Conservation (phyloP, 257 asterid species). For the Przewalskia tangutica region DNA sequence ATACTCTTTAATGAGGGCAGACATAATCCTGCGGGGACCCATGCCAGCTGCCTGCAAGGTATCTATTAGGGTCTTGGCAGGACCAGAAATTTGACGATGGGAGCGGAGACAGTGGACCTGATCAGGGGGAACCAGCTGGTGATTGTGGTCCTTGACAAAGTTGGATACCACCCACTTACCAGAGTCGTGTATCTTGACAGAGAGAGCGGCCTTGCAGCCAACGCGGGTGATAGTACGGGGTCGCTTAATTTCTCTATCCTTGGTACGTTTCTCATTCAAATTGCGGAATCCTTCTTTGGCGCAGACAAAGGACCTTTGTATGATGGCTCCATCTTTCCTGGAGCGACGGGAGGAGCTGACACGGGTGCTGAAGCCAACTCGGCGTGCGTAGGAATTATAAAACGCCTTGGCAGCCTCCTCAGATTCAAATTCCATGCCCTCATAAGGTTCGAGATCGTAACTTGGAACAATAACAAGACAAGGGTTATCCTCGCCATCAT, state of each 20-base stretch:
- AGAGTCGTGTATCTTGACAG: conserved; percentile 86
- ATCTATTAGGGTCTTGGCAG: conserved; percentile 90
- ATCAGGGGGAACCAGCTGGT: conserved; percentile 87
- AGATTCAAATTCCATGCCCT: conserved; percentile 93
- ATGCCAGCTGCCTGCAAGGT: conserved; percentile 99
- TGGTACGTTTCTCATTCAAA: conserved; percentile 82
- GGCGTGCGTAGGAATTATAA: conserved; percentile 83
- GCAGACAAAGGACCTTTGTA: conserved; percentile 94
- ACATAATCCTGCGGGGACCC: conserved; percentile 98
- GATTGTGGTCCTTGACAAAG: conserved; percentile 82
- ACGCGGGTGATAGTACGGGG: conserved; percentile 85
- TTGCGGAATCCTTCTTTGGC: conserved; percentile 97
- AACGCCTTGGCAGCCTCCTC: conserved; percentile 99
- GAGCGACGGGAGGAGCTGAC: conserved; percentile 99
- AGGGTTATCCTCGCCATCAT: conserved; percentile 6
- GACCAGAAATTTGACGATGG: conserved; percentile 91
- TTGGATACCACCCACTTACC: conserved; percentile 89
- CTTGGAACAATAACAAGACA: background rate
- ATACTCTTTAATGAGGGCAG: conserved; percentile 88
- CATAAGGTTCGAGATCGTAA: conserved; percentile 80
- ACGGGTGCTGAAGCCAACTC: conserved; percentile 97
- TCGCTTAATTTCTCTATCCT: conserved; percentile 81
- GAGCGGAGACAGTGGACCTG: conserved; percentile 93
- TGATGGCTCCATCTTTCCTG: conserved; percentile 92
- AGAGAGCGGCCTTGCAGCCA: conserved; percentile 88